Conservation (phyloP, 768 basidiomycete genomes). For the Hericium erinaceus region DNA sequence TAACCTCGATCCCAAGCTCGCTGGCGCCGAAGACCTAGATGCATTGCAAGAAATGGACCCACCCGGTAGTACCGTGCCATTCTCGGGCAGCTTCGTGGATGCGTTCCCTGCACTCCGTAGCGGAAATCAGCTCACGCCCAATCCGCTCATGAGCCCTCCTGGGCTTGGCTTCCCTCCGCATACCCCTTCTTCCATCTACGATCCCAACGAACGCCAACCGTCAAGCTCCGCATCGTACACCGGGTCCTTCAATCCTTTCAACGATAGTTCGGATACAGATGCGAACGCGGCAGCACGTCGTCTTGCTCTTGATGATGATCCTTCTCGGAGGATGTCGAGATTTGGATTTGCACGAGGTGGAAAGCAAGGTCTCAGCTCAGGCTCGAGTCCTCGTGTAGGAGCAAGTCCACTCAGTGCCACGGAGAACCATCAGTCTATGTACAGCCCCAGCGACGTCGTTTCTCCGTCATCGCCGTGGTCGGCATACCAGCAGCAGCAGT, state of each 20-base stretch:
- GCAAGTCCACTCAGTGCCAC: constrained; percentile 43
- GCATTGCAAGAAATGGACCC: constrained; percentile 36
- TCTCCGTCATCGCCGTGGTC: constrained; percentile 38
- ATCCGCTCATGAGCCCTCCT: constrained; percentile 39
- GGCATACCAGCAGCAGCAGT: constrained; percentile 28
- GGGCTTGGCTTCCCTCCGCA: constrained; percentile 42
- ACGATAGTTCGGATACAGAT: constrained; percentile 45
- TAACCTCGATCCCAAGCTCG: constrained; percentile 74
- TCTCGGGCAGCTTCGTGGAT: constrained; percentile 58
- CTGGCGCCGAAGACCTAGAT: constrained; percentile 32
- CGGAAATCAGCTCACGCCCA: constrained; percentile 19
- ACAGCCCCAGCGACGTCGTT: constrained; percentile 26
- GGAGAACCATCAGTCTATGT: constrained; percentile 38
- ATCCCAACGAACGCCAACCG: constrained; percentile 42
- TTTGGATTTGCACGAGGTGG: constrained; percentile 57
- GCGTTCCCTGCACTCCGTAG: constrained; percentile 57
- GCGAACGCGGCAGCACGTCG: constrained; percentile 19
- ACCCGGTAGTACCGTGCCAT: constrained; percentile 37
- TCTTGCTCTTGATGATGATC: constrained; percentile 49
- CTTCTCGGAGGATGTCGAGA: constrained; percentile 58
- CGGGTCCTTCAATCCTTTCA: constrained; percentile 78
- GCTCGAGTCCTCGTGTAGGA: constrained; percentile 51
- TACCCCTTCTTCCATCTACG: constrained; percentile 45
- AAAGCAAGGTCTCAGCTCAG: constrained; percentile 38
- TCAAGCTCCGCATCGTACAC: constrained; percentile 46